Evolutionary conservation across 768 basidiomycete species (phyloP).

Genomic region (Epithele typhae): DNA sequence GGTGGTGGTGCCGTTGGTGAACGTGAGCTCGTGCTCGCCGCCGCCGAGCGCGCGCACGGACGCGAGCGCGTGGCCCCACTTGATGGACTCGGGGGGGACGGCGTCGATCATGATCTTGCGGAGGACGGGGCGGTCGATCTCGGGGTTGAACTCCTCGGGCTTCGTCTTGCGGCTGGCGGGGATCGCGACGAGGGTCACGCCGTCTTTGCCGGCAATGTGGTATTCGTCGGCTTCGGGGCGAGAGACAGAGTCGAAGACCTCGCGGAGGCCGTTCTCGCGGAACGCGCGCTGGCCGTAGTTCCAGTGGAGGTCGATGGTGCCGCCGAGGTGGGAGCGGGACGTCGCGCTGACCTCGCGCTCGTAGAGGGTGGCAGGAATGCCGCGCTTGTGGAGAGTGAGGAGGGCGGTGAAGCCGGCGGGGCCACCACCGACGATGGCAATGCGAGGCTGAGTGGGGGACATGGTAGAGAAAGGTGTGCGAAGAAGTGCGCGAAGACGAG

Average conservation of each 20-base stretch:
- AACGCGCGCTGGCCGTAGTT: slow-evolving; percentile 4
- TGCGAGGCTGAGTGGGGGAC: too few relatives aligned
- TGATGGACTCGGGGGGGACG: slow-evolving; percentile 29
- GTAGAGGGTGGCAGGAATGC: slow-evolving; percentile 3
- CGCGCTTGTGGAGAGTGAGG: slow-evolving; percentile 5
- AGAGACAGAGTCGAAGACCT: background rate
- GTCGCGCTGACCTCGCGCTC: slow-evolving; percentile 2
- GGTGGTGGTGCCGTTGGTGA: background rate
- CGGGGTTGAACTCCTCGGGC: slow-evolving; percentile 1
- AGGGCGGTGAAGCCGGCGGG: background rate
- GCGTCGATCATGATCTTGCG: slow-evolving; percentile 7
- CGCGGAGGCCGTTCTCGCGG: slow-evolving; percentile 8
- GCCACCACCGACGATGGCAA: slow-evolving; percentile 6
- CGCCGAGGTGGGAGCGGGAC: slow-evolving; percentile 2
- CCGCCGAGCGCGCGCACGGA: slow-evolving; percentile 22
- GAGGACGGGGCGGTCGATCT: slow-evolving; percentile 9
- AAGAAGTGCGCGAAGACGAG: too few relatives aligned
- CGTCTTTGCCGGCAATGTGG: background rate
- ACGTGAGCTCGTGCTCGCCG: slow-evolving; percentile 18
- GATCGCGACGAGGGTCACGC: background rate
- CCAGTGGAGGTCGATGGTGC: slow-evolving; percentile 7
- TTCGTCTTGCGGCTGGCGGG: background rate
- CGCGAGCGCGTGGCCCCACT: slow-evolving; percentile 37
- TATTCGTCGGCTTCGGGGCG: background rate
- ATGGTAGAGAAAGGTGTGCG: too few relatives aligned